Evolutionary conservation across 805 yeast species (phyloP).

Genomic region (Starmera dryadoides): DNA sequence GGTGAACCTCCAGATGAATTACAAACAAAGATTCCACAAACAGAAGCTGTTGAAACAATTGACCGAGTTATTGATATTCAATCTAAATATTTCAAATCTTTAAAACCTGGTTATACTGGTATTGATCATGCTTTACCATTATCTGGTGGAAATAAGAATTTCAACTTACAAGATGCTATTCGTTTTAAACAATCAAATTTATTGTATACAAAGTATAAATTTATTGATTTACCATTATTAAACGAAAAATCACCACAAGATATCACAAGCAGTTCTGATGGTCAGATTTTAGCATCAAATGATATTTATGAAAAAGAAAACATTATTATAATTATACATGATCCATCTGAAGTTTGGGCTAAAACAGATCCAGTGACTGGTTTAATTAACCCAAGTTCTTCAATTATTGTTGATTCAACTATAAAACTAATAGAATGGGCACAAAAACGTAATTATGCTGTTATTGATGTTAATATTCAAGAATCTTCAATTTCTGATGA

Average conservation of each 20-base stretch:
- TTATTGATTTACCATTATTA: slow-evolving; percentile 62
- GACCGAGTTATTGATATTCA: slow-evolving; percentile 77
- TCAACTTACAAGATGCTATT: slow-evolving; percentile 62
- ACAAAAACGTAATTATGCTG: slow-evolving; percentile 53
- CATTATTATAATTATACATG: slow-evolving; percentile 71
- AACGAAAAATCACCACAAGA: slow-evolving; percentile 26
- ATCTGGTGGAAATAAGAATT: slow-evolving; percentile 31
- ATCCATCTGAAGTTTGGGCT: slow-evolving; percentile 91
- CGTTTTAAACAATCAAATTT: slow-evolving; percentile 62
- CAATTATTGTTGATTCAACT: slow-evolving; percentile 73
- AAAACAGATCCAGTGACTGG: slow-evolving; percentile 76
- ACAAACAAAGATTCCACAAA: slow-evolving; percentile 55
- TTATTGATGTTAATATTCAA: slow-evolving; percentile 80
- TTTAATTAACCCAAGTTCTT: slow-evolving; percentile 59
- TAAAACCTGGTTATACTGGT: slow-evolving; percentile 57
- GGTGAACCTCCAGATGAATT: slow-evolving; percentile 94
- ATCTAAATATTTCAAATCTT: slow-evolving; percentile 80
- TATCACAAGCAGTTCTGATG: slow-evolving; percentile 43
- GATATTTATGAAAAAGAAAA: slow-evolving; percentile 57
- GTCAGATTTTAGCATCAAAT: slow-evolving; percentile 65
- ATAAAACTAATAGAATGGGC: slow-evolving; percentile 67
- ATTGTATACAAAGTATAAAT: slow-evolving; percentile 45
- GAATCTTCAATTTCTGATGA: slow-evolving; percentile 37
- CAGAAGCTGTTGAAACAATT: slow-evolving; percentile 72
- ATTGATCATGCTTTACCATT: slow-evolving; percentile 28